Evolutionary conservation across 2,329 filamentous ascomycete species (phyloP), one percentile per base, ranked within the genome.

Genomic region (Emergomyces orientalis): DNA sequence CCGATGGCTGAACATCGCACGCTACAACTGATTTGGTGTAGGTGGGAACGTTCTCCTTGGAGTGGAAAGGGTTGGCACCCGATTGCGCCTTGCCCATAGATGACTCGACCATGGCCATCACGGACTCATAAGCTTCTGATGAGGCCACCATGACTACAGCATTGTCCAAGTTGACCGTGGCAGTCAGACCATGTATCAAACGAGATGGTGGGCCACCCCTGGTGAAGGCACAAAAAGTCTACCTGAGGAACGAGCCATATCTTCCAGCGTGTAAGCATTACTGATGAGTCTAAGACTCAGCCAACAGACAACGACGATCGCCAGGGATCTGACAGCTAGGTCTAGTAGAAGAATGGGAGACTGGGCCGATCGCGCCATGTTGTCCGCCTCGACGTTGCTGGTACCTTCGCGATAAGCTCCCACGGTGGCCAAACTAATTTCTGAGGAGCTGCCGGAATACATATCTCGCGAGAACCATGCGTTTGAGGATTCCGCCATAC

Each of bases 201-300:
- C 22, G 62, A 65, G 59, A 59, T 60, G 62, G 64, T 64, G 41
- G 49, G 63, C 64, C 60, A 65, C 63, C 65, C 65, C 62, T 49
- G 62, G 63, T 39, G 59, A 41, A 51, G 52, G 57, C 60, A 57
- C 60, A 58, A 65, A 43, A n/a, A 58, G 51, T 27, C 55, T 49
- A 58, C 61, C 59, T 9, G 61, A 47, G 51, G 37, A 11, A 17
- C 56, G 52, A 30, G 47, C n/a, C 43, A 41, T 17, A 25, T 60
- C 41, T 61, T 62, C 47, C 65, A 59, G 66, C 65, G 63, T 63
- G 66, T 60, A 62, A 66, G 63, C 65, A 66, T n/a, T 62, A 39
- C 17, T 30, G 4, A 32, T 59, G 54, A 59, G 51, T 56, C 30
- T 43, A 58, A 64, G 49, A 37, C 64, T 56, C 62, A 62, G 45